phyloP scores from a whole-genome alignment of 2,329 filamentous ascomycete genomes.

The Gaeumannomyces sp. region DNA sequence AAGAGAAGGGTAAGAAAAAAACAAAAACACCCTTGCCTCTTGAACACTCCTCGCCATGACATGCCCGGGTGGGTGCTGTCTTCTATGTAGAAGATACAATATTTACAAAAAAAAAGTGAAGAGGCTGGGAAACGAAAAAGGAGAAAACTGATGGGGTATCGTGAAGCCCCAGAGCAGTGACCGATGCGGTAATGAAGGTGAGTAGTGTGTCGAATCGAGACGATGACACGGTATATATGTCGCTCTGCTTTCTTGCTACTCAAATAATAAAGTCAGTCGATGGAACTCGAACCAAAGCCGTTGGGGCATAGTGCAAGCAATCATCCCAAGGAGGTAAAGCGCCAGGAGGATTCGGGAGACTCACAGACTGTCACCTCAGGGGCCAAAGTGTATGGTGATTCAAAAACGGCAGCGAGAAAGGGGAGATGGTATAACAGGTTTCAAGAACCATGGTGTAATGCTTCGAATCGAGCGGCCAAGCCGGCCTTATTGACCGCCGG shows the following conservation, averaged over 20 bases:
- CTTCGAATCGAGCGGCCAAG: neutral
- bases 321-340: neutral
- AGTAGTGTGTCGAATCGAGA: neutral
- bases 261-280: neutral
- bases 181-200: neutral
- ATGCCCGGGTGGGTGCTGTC: neutral
- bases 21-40: conserved; percentile 1
- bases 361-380: conserved; percentile 2
- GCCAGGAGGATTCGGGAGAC: neutral
- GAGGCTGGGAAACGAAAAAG: neutral
- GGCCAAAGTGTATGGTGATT: conserved; percentile 1
- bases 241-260: neutral
- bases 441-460: neutral
- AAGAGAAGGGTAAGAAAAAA: neutral
- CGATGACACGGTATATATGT: neutral
- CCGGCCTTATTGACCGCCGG: conserved; percentile 9
- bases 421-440: neutral
- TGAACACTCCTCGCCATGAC: neutral
- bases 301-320: neutral
- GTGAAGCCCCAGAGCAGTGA: neutral
- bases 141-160: neutral
- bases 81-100: conserved; percentile 4
- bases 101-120: conserved; percentile 3
- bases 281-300: neutral
- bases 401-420: neutral